Percentiles rank a stretch among this genome's conserved stretches.
phyloP scores from a whole-genome alignment of 345 rosid genomes.

The Lagerstroemia speciosa region DNA sequence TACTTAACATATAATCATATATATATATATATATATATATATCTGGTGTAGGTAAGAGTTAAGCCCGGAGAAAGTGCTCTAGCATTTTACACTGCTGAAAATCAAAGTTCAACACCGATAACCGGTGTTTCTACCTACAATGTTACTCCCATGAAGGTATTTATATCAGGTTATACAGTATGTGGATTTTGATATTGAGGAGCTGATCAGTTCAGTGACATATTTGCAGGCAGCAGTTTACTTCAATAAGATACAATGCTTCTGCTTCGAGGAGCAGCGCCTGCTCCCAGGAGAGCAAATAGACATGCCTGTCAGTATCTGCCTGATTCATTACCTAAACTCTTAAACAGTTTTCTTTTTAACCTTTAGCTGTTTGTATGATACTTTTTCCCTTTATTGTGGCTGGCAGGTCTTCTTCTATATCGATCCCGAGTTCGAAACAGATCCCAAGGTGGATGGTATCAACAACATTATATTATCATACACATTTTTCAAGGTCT shows the following conservation, averaged over 20 bases:
- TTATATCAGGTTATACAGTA: background rate
- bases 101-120: conserved; percentile 60
- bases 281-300: conserved; percentile 94
- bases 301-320: conserved; percentile 77
- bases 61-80: conserved; percentile 97
- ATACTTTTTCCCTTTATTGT: no score
- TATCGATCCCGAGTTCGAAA: conserved; percentile 92
- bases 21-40: no score
- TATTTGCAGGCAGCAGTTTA: conserved; percentile 74
- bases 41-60: conserved; percentile 57
- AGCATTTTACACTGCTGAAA: conserved; percentile 94
- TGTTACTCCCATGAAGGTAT: conserved; percentile 90
- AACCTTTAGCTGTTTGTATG: background rate
- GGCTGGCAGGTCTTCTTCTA: conserved; percentile 78
- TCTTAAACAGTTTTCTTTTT: background rate
- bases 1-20: background rate
- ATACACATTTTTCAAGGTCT: conserved; percentile 87
- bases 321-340: background rate
- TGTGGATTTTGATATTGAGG: background rate
- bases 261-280: conserved; percentile 94
- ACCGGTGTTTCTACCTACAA: conserved; percentile 84
- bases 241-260: conserved; percentile 92
- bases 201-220: background rate
- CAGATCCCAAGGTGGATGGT: conserved; percentile 88
- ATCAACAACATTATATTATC: conserved; percentile 80